phyloP scores from a whole-genome alignment of 2,329 filamentous ascomycete genomes.

The Trichoderma citrinoviride region DNA sequence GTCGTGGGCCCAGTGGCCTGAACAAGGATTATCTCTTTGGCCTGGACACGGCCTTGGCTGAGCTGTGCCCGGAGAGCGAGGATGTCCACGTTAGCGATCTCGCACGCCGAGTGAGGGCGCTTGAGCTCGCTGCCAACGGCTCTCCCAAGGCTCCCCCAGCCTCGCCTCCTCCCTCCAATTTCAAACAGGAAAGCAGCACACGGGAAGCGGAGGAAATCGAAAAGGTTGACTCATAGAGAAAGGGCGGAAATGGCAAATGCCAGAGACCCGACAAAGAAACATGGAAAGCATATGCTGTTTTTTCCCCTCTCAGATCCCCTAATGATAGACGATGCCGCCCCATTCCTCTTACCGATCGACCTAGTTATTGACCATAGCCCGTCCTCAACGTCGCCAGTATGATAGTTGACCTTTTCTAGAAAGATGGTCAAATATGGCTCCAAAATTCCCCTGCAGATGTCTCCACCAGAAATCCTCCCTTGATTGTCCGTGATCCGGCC shows the following conservation, averaged over 20 bases:
- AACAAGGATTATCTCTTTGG: slow-evolving; percentile 87
- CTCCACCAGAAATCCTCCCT: slow-evolving; percentile 12
- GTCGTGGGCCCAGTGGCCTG: slow-evolving; percentile 78
- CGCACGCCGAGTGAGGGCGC: slow-evolving; percentile 64
- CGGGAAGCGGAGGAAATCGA: slow-evolving; percentile 35
- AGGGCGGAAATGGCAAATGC: slow-evolving; percentile 14
- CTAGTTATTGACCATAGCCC: slow-evolving; percentile 20
- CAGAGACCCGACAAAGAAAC: slow-evolving; percentile 12
- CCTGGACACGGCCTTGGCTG: slow-evolving; percentile 71
- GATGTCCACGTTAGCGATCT: slow-evolving; percentile 86
- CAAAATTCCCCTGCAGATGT: slow-evolving; percentile 5
- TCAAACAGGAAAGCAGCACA: slow-evolving; percentile 29
- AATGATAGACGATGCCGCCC: slow-evolving; percentile 20
- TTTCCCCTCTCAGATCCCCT: slow-evolving; percentile 8
- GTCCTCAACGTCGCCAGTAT: slow-evolving; percentile 22
- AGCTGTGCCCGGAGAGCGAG: slow-evolving; percentile 70
- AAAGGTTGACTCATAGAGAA: slow-evolving; percentile 22
- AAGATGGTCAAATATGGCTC: slow-evolving; percentile 20
- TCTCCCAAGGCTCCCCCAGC: slow-evolving; percentile 22
- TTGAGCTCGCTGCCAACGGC: slow-evolving; percentile 39
- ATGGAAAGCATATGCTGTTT: slow-evolving; percentile 20
- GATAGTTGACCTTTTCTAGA: slow-evolving; percentile 23
- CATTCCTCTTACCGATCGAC: slow-evolving; percentile 5
- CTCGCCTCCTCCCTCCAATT: slow-evolving; percentile 23
- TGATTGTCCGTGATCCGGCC: slow-evolving; percentile 20